phyloP scores from a whole-genome alignment of 805 yeast genomes.

The Saturnispora zaruensis region DNA sequence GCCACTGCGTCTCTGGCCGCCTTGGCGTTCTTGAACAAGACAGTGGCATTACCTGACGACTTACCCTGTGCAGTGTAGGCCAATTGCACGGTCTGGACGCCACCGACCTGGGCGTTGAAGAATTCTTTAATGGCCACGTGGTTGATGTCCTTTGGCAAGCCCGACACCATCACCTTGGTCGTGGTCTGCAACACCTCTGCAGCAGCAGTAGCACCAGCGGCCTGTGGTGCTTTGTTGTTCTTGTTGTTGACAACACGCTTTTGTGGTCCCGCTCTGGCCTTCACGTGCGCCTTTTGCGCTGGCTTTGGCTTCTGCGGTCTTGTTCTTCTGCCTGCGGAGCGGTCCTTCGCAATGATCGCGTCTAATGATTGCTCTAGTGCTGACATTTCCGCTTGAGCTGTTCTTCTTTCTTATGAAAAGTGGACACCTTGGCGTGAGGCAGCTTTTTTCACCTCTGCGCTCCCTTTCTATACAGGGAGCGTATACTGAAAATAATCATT shows the following conservation, averaged over 20 bases:
- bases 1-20: conserved; percentile 73
- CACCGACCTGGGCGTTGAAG: conserved; percentile 81
- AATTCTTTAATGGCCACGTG: conserved; percentile 66
- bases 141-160: conserved; percentile 70
- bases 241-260: conserved; percentile 3
- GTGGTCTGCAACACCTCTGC: conserved; percentile 37
- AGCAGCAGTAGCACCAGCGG: conserved; percentile 10
- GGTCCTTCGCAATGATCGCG: conserved; percentile 69
- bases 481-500: background rate
- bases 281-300: conserved; percentile 3
- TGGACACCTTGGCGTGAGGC: background rate
- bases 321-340: conserved; percentile 8
- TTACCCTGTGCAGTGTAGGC: conserved; percentile 82
- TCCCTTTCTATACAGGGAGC: background rate
- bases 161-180: conserved; percentile 66
- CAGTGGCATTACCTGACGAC: conserved; percentile 87
- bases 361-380: conserved; percentile 89
- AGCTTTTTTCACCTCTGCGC: background rate
- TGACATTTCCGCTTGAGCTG: conserved; percentile 43
- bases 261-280: background rate
- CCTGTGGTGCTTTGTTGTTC: conserved; percentile 16
- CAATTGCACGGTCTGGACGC: conserved; percentile 60
- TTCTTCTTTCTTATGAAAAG: background rate
- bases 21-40: conserved; percentile 60
- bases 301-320: conserved; percentile 14